Percentiles rank a stretch among this genome's conserved stretches.
Evolutionary conservation across 2,329 filamentous ascomycete genomes (phyloP).

Genomic region (Epichloe glyceriae): DNA sequence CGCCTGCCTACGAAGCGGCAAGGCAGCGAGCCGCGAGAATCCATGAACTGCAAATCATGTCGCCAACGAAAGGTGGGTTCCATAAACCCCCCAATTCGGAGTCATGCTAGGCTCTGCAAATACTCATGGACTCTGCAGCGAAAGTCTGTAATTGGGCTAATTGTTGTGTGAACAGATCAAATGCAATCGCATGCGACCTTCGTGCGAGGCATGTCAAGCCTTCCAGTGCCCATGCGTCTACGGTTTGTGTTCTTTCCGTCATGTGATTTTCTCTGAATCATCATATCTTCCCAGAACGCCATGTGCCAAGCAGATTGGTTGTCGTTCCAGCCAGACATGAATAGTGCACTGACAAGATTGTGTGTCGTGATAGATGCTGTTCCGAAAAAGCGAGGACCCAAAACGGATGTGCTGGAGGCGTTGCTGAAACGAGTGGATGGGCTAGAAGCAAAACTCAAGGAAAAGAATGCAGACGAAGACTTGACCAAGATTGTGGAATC

Average conservation of each 20-base stretch:
- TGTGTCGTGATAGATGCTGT: slow-evolving; percentile 53
- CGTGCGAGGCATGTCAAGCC: slow-evolving; percentile 79
- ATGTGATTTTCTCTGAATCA: too few relatives aligned
- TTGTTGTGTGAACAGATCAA: slow-evolving; percentile 54
- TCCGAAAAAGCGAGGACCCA: slow-evolving; percentile 80
- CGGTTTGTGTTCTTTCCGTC: slow-evolving; percentile 42
- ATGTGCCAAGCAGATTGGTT: neutral
- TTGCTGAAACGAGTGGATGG: slow-evolving; percentile 76
- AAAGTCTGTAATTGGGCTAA: neutral
- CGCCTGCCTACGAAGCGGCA: slow-evolving; percentile 58
- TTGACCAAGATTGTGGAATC: neutral
- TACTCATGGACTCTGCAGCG: neutral
- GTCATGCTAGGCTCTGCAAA: neutral
- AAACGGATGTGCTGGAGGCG: slow-evolving; percentile 79
- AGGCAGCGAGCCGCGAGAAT: slow-evolving; percentile 68
- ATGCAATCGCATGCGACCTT: slow-evolving; percentile 73
- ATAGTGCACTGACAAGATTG: neutral
- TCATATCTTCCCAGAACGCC: neutral
- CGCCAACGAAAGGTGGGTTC: slow-evolving; percentile 69
- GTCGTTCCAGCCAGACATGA: neutral
- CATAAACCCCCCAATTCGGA: neutral
- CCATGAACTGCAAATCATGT: slow-evolving; percentile 94
- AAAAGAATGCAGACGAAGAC: slow-evolving; percentile 37
- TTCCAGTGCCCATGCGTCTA: slow-evolving; percentile 84
- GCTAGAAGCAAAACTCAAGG: slow-evolving; percentile 65